A percentile compares a stretch with the other conserved stretches of the same genome.
Evolutionary conservation across 345 rosid species (phyloP).

Genomic region (Fremontodendron californicum): DNA sequence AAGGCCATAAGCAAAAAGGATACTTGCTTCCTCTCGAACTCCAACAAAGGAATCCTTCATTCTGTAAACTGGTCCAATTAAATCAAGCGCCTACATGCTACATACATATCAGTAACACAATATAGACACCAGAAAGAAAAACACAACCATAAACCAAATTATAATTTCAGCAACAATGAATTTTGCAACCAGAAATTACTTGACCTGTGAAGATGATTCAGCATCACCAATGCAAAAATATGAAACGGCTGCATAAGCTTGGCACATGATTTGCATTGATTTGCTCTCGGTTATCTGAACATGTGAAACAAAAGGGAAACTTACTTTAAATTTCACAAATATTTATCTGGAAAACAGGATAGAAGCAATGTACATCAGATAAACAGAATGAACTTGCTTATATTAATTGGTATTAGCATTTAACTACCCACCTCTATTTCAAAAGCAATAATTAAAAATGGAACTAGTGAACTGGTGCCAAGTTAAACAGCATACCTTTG

Average conservation of each 20-base stretch:
- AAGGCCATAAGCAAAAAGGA: slow-evolving; percentile 91
- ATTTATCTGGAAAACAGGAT: slow-evolving; percentile 2
- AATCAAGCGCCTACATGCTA: slow-evolving; percentile 74
- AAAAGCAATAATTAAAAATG: neutral
- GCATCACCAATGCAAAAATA: slow-evolving; percentile 88
- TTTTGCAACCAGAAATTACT: slow-evolving; percentile 10
- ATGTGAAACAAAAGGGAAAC: slow-evolving; percentile 13
- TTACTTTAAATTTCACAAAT: slow-evolving; percentile 3
- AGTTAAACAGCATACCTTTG: slow-evolving; percentile 51
- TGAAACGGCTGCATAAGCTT: slow-evolving; percentile 90
- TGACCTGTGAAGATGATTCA: slow-evolving; percentile 89
- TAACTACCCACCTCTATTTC: neutral
- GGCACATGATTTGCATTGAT: slow-evolving; percentile 89
- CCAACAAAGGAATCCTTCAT: slow-evolving; percentile 81
- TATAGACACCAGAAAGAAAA: neutral
- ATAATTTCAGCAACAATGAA: neutral
- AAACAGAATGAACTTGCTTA: neutral
- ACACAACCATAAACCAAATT: slow-evolving; percentile 5
- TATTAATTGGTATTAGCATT: neutral
- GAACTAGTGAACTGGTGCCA: slow-evolving; percentile 3
- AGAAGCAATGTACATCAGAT: neutral
- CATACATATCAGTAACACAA: slow-evolving; percentile 4
- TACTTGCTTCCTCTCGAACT: slow-evolving; percentile 85
- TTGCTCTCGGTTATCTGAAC: slow-evolving; percentile 82
- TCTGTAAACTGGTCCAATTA: slow-evolving; percentile 79